Conservation (phyloP, 305 asterid species). For the Rubia peregrina region DNA sequence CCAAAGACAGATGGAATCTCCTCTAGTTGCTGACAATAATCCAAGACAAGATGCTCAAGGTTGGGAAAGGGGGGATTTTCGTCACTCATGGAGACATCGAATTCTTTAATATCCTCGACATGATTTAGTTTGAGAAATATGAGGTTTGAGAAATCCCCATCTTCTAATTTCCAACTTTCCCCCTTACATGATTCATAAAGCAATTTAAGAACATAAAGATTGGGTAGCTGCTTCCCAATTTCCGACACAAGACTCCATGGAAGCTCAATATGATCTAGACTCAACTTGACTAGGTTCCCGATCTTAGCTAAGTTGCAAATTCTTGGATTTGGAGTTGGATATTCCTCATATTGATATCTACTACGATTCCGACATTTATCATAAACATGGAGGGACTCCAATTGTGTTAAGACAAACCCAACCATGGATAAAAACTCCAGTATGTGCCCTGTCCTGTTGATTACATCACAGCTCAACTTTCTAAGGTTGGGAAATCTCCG, state of each 20-base stretch:
- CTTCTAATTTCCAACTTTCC: background rate
- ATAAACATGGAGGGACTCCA: background rate
- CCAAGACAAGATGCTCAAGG: background rate
- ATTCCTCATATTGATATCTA: too few species aligned
- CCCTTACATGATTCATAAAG: rapidly evolving
- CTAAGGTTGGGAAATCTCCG: background rate
- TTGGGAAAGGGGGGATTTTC: background rate
- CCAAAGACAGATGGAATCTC: background rate
- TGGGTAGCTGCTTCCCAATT: slow-evolving; percentile 2
- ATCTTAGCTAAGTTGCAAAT: background rate
- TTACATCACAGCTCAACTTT: background rate
- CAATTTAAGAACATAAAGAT: slow-evolving; percentile 7
- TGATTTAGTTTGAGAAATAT: background rate
- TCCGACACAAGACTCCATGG: background rate
- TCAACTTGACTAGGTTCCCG: background rate
- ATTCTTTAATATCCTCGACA: background rate
- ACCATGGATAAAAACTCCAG: too few species aligned
- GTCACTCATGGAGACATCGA: background rate
- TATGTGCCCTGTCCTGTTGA: background rate
- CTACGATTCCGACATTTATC: too few species aligned
- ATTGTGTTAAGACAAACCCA: background rate
- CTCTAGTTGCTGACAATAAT: background rate
- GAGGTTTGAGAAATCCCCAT: background rate
- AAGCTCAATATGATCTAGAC: background rate
- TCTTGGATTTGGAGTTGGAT: background rate